These are phyloP conservation scores for Coix lacrymajobi DNA, from an alignment of 176 grass and related monocot species.

Conservation along the genomic window DNA sequence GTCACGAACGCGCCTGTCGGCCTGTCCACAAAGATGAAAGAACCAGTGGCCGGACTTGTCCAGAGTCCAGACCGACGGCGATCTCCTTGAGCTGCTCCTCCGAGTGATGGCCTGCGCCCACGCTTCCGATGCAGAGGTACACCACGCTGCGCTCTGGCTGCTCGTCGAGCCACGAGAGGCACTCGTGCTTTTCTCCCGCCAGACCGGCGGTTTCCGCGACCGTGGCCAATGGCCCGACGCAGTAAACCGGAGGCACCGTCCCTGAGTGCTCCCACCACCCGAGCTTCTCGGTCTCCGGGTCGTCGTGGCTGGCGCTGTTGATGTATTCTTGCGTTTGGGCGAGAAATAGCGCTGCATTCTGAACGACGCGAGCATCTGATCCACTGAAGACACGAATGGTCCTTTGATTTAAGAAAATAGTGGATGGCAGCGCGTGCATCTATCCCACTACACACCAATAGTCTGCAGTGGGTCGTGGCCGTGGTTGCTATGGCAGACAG, in stretches of 20 bases:
- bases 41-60: conserved; percentile 37
- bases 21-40: too few species aligned
- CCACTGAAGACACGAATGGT: too few species aligned
- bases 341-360: too few species aligned
- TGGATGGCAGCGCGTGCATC: too few species aligned
- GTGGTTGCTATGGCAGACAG: too few species aligned
- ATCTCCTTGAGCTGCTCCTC: conserved; percentile 29
- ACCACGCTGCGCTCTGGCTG: conserved; percentile 44
- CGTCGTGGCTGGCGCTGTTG: conserved; percentile 4
- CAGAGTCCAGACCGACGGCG: conserved; percentile 36
- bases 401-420: too few species aligned
- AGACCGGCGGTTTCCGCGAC: neutral
- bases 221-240: conserved; percentile 9
- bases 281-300: neutral
- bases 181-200: neutral
- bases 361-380: too few species aligned
- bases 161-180: conserved; percentile 43
- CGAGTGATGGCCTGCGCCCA: neutral
- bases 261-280: neutral
- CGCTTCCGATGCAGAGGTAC: conserved; percentile 56
- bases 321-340: too few species aligned
- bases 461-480: too few species aligned
- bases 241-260: neutral
- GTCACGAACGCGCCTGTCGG: conserved; percentile 36
- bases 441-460: too few species aligned